These are phyloP conservation scores for Boletus vinaceobasis DNA, from an alignment of 768 basidiomycete genomes.

Conservation along the genomic window DNA sequence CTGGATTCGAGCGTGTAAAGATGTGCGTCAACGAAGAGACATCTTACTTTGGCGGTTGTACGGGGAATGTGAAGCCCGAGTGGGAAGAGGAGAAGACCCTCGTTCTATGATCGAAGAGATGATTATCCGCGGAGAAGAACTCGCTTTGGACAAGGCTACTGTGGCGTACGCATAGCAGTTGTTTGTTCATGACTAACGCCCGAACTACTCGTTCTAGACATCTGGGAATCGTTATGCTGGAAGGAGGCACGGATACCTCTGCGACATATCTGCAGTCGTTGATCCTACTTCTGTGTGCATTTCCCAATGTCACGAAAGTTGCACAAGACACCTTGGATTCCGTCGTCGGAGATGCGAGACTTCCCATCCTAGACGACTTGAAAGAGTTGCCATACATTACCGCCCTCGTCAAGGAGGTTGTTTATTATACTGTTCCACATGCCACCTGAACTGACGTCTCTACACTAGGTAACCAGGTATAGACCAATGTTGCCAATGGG, in stretches of 20 bases:
- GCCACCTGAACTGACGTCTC: neutral
- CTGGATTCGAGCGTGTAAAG: conserved; percentile 2
- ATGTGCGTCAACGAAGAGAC: conserved; percentile 3
- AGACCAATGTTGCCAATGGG: conserved; percentile 3
- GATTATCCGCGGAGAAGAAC: neutral
- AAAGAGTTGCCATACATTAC: conserved; percentile 3
- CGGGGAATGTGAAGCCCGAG: neutral
- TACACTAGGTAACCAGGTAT: neutral
- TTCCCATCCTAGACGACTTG: neutral
- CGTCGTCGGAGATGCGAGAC: conserved; percentile 2
- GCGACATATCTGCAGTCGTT: conserved; percentile 2
- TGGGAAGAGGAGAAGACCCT: neutral
- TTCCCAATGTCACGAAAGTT: neutral
- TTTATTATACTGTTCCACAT: neutral
- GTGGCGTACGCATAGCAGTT: neutral
- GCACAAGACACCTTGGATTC: conserved; percentile 1
- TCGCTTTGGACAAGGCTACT: conserved; percentile 1
- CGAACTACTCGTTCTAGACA: neutral
- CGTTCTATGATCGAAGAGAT: conserved; percentile 2
- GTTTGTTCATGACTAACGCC: neutral
- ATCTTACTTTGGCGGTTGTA: conserved; percentile 4
- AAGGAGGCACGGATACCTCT: conserved; percentile 5
- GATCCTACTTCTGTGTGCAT: conserved; percentile 3
- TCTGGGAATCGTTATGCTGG: conserved; percentile 1
- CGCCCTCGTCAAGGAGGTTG: conserved; percentile 4